phyloP scores from a whole-genome alignment of 768 basidiomycete genomes.

The Cystofilobasidium macerans region DNA sequence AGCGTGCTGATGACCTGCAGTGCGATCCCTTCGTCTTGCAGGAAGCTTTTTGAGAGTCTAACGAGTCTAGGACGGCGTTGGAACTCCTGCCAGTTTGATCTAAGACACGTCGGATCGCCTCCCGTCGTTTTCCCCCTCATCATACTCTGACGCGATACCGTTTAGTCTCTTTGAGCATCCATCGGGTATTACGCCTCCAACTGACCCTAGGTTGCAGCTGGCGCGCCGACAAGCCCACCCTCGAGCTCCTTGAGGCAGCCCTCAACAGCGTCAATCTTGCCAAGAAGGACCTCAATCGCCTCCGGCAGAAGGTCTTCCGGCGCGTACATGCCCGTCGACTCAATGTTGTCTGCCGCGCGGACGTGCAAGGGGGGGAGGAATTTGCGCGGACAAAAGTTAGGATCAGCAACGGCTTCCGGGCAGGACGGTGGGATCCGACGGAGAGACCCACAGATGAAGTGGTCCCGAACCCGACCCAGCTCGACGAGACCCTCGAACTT shows the following conservation, averaged over 20 bases:
- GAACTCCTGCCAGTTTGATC: too few species aligned
- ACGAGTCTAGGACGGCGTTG: too few species aligned
- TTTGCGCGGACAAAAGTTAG: too few species aligned
- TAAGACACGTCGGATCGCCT: too few species aligned
- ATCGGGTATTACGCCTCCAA: too few species aligned
- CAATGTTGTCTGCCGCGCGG: slow-evolving; percentile 57
- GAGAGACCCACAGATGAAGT: slow-evolving; percentile 68
- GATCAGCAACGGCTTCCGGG: background rate
- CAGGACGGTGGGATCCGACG: background rate
- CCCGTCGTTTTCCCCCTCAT: too few species aligned
- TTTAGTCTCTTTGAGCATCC: too few species aligned
- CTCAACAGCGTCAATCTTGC: slow-evolving; percentile 49
- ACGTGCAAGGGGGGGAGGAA: background rate
- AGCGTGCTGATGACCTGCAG: too few species aligned
- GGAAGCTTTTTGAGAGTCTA: too few species aligned
- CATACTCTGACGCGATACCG: too few species aligned
- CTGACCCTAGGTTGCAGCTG: too few species aligned
- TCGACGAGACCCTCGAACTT: slow-evolving; percentile 78
- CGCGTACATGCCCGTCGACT: slow-evolving; percentile 78
- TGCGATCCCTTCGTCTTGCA: too few species aligned
- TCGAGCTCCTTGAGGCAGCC: slow-evolving; percentile 18
- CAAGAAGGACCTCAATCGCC: slow-evolving; percentile 66
- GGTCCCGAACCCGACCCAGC: slow-evolving; percentile 75
- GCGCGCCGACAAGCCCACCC: background rate
- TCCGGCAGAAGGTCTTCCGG: slow-evolving; percentile 75